Base-by-base conservation (phyloP, 805 yeast genomes). In the Pichia rugopelliculosa region DNA sequence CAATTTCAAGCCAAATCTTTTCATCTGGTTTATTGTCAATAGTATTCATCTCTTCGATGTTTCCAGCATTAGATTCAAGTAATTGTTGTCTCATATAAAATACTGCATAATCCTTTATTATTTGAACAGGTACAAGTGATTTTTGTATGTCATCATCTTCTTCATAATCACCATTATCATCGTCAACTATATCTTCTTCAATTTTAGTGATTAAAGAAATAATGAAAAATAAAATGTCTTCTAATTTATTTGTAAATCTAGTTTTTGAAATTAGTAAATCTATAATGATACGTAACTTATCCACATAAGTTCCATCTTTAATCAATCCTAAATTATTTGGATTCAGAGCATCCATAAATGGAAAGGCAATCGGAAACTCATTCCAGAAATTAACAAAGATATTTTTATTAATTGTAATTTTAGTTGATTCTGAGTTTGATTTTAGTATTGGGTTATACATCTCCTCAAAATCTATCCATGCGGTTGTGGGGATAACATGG, bases 241-340 rank as follows among this genome's bases (percentile, higher is more conserved):
- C 53, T 10, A 47, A 5, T 11, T 21, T 37, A 13, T 34, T 33
- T 4, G 13, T 37, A 22, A 52, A 52, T 25, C 34, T 46, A 4
- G 47, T 39, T 21, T 44, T 36, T 7, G 23, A 21, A 3, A 44
- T 23, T 43, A 54, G 38, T 11, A 54, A 33, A 39, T 54, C 56
- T 26, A 38, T 25, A 2, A 53, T 11, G 15, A 54, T 49, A 18
- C 49, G 44, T 13, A 54, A 45, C 44, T 49, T 49, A 42, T 54
- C 49, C 33, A 49, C 46, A 45, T 47, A 49, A 33, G 45, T 40
- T 15, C 27, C 49, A n/a, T 24, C 30, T 24, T 42, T 37, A 2
- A 53, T 26, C 17, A 6, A 22, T 3, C 39, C 46, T 38, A 49
- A 18, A 36, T 53, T 41, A 4, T 11, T 8, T 7, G 51, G 51